These are phyloP conservation scores for Fusarium nygamai DNA, from an alignment of 2,329 filamentous ascomycete species.

Conservation along the genomic window DNA sequence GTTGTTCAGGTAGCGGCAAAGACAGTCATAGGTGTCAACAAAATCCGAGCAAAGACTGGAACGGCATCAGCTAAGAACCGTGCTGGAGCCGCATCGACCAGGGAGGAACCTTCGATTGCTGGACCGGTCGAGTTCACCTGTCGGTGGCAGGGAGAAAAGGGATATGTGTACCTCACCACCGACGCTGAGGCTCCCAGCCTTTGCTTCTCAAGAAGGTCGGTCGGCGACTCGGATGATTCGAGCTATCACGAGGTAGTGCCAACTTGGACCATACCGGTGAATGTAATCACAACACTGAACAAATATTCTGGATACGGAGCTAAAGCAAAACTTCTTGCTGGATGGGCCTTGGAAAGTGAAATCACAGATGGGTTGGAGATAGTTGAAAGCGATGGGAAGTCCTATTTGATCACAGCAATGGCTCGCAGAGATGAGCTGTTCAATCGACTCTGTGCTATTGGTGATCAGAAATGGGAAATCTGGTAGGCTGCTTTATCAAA, in stretches of 20 bases:
- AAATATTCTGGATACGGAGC: conserved; percentile 82
- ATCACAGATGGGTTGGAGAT: conserved; percentile 78
- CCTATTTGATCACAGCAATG: conserved; percentile 72
- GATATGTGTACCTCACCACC: conserved; percentile 46
- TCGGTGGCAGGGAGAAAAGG: conserved; percentile 73
- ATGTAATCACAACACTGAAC: conserved; percentile 74
- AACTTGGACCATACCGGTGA: conserved; percentile 72
- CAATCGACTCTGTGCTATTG: conserved; percentile 77
- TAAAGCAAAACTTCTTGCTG: conserved; percentile 81
- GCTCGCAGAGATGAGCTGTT: conserved; percentile 78
- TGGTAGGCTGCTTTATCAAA: conserved; percentile 49
- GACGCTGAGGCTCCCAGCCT: not conserved
- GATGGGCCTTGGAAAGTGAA: conserved; percentile 76
- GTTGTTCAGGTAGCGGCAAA: conserved; percentile 74
- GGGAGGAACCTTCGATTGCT: not conserved
- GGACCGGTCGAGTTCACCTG: conserved; percentile 79
- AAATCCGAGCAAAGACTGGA: conserved; percentile 68
- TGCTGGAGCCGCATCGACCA: conserved; percentile 47
- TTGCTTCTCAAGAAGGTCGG: not conserved
- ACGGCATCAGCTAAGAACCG: conserved; percentile 71
- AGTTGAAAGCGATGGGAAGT: conserved; percentile 57
- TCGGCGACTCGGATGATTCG: rapidly evolving
- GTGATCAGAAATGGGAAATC: conserved; percentile 80
- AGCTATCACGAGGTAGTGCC: conserved; percentile 58
- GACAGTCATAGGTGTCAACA: conserved; percentile 75